These are phyloP conservation scores for Rhizopogon rudus DNA, from an alignment of 768 basidiomycete species.

Conservation along the genomic window DNA sequence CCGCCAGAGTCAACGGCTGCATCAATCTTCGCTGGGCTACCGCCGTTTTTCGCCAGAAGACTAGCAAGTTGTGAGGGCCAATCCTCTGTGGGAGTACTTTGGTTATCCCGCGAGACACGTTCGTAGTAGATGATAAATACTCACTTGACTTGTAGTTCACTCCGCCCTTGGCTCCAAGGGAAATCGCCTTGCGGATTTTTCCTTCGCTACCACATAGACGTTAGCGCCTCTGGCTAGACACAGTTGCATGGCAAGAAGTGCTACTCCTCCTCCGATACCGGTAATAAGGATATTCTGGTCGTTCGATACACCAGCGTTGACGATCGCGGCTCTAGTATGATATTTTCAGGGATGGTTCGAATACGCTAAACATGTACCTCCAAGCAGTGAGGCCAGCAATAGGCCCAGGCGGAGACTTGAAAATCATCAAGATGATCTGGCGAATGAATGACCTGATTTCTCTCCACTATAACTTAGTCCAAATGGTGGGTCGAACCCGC, in stretches of 20 bases:
- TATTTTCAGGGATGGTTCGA: not conserved
- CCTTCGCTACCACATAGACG: too few relatives aligned
- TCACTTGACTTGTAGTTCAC: slow-evolving; percentile 65
- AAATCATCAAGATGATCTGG: slow-evolving; percentile 66
- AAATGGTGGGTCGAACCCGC: slow-evolving; percentile 54
- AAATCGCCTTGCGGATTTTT: slow-evolving; percentile 41
- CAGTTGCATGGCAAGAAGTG: slow-evolving; percentile 68
- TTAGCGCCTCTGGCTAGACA: slow-evolving; percentile 32
- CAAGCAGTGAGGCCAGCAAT: slow-evolving; percentile 77
- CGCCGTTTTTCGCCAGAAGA: slow-evolving; percentile 34
- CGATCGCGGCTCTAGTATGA: slow-evolving; percentile 49
- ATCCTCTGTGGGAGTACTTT: slow-evolving; percentile 28
- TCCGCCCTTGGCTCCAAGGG: slow-evolving; percentile 73
- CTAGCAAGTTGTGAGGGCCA: slow-evolving; percentile 48
- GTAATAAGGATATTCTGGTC: slow-evolving; percentile 78
- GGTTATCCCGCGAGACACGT: too few relatives aligned
- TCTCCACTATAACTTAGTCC: slow-evolving; percentile 74
- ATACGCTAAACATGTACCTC: slow-evolving; percentile 46
- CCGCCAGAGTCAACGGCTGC: slow-evolving; percentile 71
- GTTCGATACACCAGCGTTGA: slow-evolving; percentile 56
- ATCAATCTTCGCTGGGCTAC: slow-evolving; percentile 36
- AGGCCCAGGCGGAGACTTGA: slow-evolving; percentile 74
- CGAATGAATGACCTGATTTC: slow-evolving; percentile 58
- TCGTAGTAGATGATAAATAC: slow-evolving; percentile 8
- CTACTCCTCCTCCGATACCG: slow-evolving; percentile 83